These are phyloP conservation scores for Mycena indigotica DNA, from an alignment of 768 basidiomycete genomes.

Conservation along the genomic window DNA sequence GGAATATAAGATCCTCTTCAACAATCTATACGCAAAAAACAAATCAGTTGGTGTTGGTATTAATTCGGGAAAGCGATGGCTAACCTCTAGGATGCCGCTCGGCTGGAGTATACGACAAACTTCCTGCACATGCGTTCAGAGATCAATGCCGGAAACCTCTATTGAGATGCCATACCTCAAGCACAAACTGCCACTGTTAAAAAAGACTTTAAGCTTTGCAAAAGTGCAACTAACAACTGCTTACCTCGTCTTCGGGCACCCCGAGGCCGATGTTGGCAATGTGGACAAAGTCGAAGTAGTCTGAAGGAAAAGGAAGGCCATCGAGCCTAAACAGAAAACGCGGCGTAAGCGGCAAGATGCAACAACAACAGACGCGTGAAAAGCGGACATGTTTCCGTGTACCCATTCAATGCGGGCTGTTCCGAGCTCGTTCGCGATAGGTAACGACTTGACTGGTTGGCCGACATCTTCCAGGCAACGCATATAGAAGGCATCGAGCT, in stretches of 20 bases:
- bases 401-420: conserved; percentile 62
- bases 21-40: conserved; percentile 51
- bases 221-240: conserved; percentile 23
- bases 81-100: conserved; percentile 65
- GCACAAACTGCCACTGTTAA: conserved; percentile 62
- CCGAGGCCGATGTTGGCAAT: conserved; percentile 65
- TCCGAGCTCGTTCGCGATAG: conserved; percentile 35
- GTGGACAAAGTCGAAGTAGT: conserved; percentile 67
- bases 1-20: conserved; percentile 76
- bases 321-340: conserved; percentile 54
- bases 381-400: conserved; percentile 62
- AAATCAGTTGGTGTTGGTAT: conserved; percentile 4
- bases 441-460: conserved; percentile 1
- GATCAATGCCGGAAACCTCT: conserved; percentile 8
- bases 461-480: conserved; percentile 17
- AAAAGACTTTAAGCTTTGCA: conserved; percentile 18
- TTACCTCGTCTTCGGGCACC: conserved; percentile 72
- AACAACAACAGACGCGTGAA: conserved; percentile 1
- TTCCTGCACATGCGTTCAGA: conserved; percentile 46
- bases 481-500: conserved; percentile 31
- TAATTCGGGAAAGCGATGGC: conserved; percentile 14
- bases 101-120: conserved; percentile 65
- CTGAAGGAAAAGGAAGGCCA: conserved; percentile 57
- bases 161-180: conserved; percentile 47
- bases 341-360: conserved; percentile 1